Evolutionary conservation across 2,329 filamentous ascomycete genomes (phyloP), one percentile per base, ranked within the genome.

Genomic region (Trichoderma endophyticum): DNA sequence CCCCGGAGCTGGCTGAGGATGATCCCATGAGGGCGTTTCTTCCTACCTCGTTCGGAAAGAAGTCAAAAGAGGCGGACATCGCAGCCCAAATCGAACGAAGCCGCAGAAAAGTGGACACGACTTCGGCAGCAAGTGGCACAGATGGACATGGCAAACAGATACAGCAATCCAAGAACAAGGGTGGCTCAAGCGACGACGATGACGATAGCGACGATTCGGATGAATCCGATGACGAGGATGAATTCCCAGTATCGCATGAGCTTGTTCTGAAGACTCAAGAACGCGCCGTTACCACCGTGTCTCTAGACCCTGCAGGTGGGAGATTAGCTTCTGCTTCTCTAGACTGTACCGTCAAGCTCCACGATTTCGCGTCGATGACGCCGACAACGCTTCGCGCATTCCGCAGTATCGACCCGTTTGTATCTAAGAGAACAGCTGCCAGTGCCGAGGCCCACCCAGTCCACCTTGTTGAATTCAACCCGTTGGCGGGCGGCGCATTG

Each of bases 331-430:
- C 94, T n/a, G 95, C 93, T 26, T 98, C 95, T 6, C 92, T 92
- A 73, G 96, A 99, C 82, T 97, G 94, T 81, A 93, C 90, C 1
- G 84, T 98, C 77, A 98, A 98, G 79, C 86, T 99, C 21, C 94
- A 98, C 83, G 95, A 99, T 80, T 97, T 99, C 80, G 90, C 95
- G 3, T 93, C 95, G 61, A 97, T 99, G 92, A 98, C 95, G 0
- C 94, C 95, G 2, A 96, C 94, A 6, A 98, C 96, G 0, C 88
- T 99, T 66, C 92, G 95, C 77, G 94, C 96, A 1, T 99, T 99
- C 86, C 94, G 94, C 78, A 95, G 91, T 9, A 87, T 98, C 62
- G 95, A 99, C 79, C 95, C 96, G 0, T 95, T 91, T 77, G 89
- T 90, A 66, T 89, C 90, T 32, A 97, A 97, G 80, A 75, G 78